Percentiles rank a stretch among this genome's conserved stretches.
Evolutionary conservation across 768 basidiomycete genomes (phyloP).

Genomic region (Lactifluus subvellereus): DNA sequence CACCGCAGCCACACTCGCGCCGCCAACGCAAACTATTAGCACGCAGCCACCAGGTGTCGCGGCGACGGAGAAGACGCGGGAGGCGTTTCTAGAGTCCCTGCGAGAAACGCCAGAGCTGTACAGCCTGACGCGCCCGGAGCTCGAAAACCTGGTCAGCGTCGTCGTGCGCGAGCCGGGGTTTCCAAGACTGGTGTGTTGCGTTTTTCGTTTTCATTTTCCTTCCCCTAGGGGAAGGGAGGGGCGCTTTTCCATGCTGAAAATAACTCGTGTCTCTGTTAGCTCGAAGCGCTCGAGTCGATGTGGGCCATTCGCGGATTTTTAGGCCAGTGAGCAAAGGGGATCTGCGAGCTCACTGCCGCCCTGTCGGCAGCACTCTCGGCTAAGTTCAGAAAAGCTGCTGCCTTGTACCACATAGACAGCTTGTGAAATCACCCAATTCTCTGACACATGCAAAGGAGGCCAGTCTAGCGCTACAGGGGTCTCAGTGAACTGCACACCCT

Average conservation of each 20-base stretch:
- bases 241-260: neutral
- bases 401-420: no score
- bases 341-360: neutral
- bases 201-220: neutral
- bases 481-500: no score
- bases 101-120: constrained; percentile 46
- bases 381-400: neutral
- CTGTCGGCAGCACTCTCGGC: neutral
- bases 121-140: constrained; percentile 41
- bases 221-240: neutral
- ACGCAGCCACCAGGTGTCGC: constrained; percentile 4
- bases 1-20: neutral
- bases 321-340: constrained; percentile 1
- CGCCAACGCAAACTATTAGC: neutral
- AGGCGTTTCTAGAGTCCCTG: constrained; percentile 37
- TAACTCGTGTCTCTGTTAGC: constrained; percentile 27
- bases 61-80: constrained; percentile 9
- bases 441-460: no score
- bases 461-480: no score
- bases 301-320: constrained; percentile 34
- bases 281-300: constrained; percentile 49
- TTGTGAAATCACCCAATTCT: no score
- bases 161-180: constrained; percentile 76
- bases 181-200: constrained; percentile 51
- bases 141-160: constrained; percentile 54